These are phyloP conservation scores for Kwoniella botswanensis DNA, from an alignment of 768 basidiomycete species.

Conservation along the genomic window DNA sequence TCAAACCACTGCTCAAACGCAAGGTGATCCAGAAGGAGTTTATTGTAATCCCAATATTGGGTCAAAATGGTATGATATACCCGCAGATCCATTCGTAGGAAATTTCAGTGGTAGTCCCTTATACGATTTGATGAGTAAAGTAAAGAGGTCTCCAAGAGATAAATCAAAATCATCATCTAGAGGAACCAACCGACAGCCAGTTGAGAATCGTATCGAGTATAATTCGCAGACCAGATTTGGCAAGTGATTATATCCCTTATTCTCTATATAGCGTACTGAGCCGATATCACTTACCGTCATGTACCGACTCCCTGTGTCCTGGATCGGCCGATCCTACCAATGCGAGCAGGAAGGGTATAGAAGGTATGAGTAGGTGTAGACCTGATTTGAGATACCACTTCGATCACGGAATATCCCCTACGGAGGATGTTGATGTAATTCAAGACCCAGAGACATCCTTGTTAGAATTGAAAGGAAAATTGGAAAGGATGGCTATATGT, in stretches of 20 bases:
- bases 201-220: neutral
- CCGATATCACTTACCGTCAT: neutral
- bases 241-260: neutral
- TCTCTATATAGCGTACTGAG: neutral
- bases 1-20: neutral
- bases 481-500: neutral
- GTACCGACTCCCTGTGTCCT: constrained; percentile 1
- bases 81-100: neutral
- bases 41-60: neutral
- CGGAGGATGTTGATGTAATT: neutral
- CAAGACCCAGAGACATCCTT: neutral
- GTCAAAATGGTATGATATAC: neutral
- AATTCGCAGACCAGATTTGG: neutral
- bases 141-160: neutral
- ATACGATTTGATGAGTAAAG: neutral
- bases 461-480: neutral
- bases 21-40: neutral
- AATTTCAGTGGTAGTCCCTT: neutral
- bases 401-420: neutral
- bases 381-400: neutral
- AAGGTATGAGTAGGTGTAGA: neutral
- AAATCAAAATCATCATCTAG: neutral
- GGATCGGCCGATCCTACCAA: neutral
- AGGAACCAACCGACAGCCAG: neutral
- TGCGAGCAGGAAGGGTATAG: neutral